Evolutionary conservation across 2,329 filamentous ascomycete genomes (phyloP).

Genomic region (Pseudonectria foliicola): DNA sequence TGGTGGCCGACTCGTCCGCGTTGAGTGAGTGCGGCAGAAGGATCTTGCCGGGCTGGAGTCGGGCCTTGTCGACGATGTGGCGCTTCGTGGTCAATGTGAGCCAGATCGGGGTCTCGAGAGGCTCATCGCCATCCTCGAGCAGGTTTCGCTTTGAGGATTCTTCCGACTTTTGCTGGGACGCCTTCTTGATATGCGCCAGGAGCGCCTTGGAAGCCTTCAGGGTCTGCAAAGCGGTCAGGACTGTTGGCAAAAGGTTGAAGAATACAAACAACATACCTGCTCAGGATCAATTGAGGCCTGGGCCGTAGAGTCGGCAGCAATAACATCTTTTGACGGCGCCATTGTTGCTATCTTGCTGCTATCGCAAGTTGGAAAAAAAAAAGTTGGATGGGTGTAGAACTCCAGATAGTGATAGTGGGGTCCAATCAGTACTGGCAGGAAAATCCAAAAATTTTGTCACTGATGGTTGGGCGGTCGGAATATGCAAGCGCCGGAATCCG

Average conservation of each 20-base stretch:
- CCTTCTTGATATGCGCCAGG: slow-evolving; percentile 53
- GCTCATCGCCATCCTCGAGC: slow-evolving; percentile 38
- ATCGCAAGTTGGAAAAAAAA: slow-evolving; percentile 8
- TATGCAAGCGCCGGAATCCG: slow-evolving; percentile 28
- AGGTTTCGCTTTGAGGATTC: slow-evolving; percentile 49
- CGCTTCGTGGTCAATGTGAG: slow-evolving; percentile 58
- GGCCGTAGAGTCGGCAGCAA: slow-evolving; percentile 24
- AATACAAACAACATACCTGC: slow-evolving; percentile 26
- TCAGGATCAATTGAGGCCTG: slow-evolving; percentile 33
- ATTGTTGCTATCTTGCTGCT: slow-evolving; percentile 22
- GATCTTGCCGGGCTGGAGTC: slow-evolving; percentile 80
- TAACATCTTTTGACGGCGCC: slow-evolving; percentile 36
- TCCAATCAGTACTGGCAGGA: slow-evolving; percentile 20
- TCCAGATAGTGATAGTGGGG: slow-evolving; percentile 23
- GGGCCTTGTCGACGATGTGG: slow-evolving; percentile 63
- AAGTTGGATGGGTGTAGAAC: slow-evolving; percentile 11
- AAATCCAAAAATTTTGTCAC: slow-evolving; percentile 20
- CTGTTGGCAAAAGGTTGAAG: background rate
- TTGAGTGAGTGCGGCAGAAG: slow-evolving; percentile 69
- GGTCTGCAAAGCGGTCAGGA: slow-evolving; percentile 33
- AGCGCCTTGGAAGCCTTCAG: slow-evolving; percentile 58
- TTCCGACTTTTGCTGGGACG: slow-evolving; percentile 39
- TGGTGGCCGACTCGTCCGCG: slow-evolving; percentile 53
- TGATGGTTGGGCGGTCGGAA: slow-evolving; percentile 27
- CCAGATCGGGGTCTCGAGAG: slow-evolving; percentile 49